Conservation (phyloP, 75 land plant genomes). For the Gnetum montanum region DNA sequence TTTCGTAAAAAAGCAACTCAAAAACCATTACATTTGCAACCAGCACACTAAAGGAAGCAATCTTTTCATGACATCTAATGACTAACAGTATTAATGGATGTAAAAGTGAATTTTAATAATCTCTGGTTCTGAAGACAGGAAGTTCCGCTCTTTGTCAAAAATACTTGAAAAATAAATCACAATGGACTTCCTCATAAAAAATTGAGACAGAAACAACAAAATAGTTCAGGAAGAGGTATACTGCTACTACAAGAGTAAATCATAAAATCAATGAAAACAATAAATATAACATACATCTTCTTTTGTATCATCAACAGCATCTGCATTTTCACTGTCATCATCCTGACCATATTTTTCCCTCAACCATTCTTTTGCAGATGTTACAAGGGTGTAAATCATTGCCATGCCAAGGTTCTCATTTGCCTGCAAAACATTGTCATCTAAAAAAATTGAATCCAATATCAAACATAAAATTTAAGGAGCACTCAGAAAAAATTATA, state of each 20-base stretch:
- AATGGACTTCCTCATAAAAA: neutral
- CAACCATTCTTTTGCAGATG: constrained; percentile 96
- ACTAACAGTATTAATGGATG: no score
- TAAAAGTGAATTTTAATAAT: no score
- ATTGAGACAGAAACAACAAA: neutral
- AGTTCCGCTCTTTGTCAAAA: no score
- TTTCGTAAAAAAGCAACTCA: no score
- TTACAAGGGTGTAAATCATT: constrained; percentile 88
- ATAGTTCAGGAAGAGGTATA: neutral
- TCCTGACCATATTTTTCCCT: constrained; percentile 52
- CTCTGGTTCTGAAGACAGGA: no score
- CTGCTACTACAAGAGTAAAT: neutral
- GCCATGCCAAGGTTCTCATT: constrained; percentile 96
- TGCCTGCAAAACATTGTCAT: no score
- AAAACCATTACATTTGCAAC: no score
- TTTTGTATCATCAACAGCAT: constrained; percentile 46
- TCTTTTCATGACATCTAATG: no score
- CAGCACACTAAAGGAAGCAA: no score
- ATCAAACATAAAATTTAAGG: neutral
- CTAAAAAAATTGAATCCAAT: neutral
- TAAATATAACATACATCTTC: constrained; percentile 53
- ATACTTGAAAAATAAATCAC: no score
- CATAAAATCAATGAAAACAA: neutral
- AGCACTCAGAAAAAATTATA: neutral
- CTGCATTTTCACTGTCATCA: constrained; percentile 19